Base-by-base conservation (phyloP, 495 filamentous ascomycete genomes). In the Aeminium ludgeri region DNA sequence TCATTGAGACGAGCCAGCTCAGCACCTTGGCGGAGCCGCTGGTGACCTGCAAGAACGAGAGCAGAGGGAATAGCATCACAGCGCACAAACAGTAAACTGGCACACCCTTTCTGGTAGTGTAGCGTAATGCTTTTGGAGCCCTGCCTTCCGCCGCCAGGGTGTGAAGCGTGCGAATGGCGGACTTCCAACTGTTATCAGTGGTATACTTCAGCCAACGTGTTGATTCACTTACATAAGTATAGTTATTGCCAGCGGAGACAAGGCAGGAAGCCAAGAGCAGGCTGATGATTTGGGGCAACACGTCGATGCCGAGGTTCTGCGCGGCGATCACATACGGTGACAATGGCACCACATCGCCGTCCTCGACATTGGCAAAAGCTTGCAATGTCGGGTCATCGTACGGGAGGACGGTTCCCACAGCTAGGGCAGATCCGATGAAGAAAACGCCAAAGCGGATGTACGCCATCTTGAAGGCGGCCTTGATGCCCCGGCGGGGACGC, bases 251-350 rank as follows among this genome's bases (percentile, higher is more conserved):
- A 0, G 84, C 82, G 13, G 79, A 84, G 57, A 87, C 85, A 11
- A 78, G 76, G 16, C 76, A 73, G 0, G 75, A 80, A 10, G 87
- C 61, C 42, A 89, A 61, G 46, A 86, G 66, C 8, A 79, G 80
- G 59, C 87, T 91, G 48, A 85, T 76, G 41, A 91, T 73, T 50
- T 86, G 68, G 1, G 83, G 82, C 2, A 89, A 62, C 12, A 78
- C 61, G 2, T 61, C 59, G 50, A 89, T 76, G 0, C 64, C 59
- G 38, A 87, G 61, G 15, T 82, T 70, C 52, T 78, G 69, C 83
- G 89, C 87, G n/a, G 82, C 79, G 46, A 92, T 72, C 13, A 91
- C 82, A 57, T 87, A 87, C 0, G 82, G 82, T 27, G 73, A 79
- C 18, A 70, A 67, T 12, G 80, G 77, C 0, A 80, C 82, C 19